A percentile compares a stretch with the other conserved stretches of the same genome.
Evolutionary conservation across 139 green algal genomes (phyloP).

Genomic region (Bryopsis sp.): DNA sequence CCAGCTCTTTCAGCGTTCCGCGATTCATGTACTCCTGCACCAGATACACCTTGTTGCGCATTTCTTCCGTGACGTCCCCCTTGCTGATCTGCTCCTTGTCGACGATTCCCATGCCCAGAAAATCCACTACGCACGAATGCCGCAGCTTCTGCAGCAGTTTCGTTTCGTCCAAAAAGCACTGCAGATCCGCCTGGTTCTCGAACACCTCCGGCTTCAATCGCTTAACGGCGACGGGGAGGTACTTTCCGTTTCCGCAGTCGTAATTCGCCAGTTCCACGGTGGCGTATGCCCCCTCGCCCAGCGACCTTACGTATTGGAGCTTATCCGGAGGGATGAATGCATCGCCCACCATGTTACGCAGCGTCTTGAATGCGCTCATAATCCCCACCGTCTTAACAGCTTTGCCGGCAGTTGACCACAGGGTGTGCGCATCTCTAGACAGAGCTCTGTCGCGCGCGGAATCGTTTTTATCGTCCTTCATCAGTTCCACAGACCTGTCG

Average conservation of each 20-base stretch:
- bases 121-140: slow-evolving; percentile 10
- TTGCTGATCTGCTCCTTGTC: no score
- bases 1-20: slow-evolving; percentile 24
- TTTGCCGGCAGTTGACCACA: no score
- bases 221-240: neutral
- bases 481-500: no score
- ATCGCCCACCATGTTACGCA: neutral
- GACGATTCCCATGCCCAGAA: slow-evolving; percentile 4
- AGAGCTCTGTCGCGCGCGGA: no score
- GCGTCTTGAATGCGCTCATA: neutral
- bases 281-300: neutral
- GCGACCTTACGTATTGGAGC: neutral
- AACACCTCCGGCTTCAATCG: slow-evolving; percentile 8
- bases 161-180: neutral
- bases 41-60: slow-evolving; percentile 19
- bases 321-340: neutral
- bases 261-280: neutral
- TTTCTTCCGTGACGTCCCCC: no score
- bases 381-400: neutral
- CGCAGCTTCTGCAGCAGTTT: slow-evolving; percentile 2
- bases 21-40: slow-evolving; percentile 29
- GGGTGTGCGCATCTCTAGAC: no score
- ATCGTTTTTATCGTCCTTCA: no score
- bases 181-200: slow-evolving; percentile 3
- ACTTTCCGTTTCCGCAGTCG: neutral